These are phyloP conservation scores for Leishmania tarentolae DNA, from an alignment of 208 protist species.

Conservation along the genomic window DNA sequence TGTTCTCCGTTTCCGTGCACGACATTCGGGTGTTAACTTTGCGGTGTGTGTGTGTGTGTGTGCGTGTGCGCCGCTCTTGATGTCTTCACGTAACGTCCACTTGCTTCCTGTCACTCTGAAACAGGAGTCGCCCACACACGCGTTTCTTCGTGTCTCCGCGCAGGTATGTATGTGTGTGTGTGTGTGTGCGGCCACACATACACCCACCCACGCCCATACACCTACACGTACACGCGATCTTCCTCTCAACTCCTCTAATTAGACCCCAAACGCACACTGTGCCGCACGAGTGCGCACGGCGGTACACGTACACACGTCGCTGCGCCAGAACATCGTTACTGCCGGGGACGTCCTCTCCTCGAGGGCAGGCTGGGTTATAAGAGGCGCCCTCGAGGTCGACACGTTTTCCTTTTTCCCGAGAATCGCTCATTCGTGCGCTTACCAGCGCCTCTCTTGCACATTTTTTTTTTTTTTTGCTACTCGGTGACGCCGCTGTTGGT, in stretches of 20 bases:
- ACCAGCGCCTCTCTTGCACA: neutral
- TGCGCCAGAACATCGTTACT: neutral
- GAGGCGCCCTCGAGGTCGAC: neutral
- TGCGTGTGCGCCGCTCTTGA: neutral
- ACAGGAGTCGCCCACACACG: neutral
- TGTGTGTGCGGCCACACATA: neutral
- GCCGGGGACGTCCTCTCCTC: neutral
- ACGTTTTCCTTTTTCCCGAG: neutral
- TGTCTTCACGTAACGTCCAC: neutral
- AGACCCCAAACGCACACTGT: neutral
- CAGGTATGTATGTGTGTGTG: no score
- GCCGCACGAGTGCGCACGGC: neutral
- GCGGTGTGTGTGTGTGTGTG: neutral
- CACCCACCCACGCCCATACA: neutral
- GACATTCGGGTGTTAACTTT: neutral
- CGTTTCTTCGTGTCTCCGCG: neutral
- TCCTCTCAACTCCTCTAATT: neutral
- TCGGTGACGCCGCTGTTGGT: neutral
- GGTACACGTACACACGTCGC: neutral
- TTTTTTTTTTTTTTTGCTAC: neutral
- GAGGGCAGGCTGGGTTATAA: neutral
- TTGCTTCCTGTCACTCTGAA: neutral
- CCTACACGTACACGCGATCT: neutral
- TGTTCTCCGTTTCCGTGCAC: neutral
- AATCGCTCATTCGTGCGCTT: neutral